A percentile compares a stretch with the other conserved stretches of the same genome.
These are phyloP conservation scores for Acacia melanoxylon DNA, from an alignment of 306 rosid species.

Conservation along the genomic window DNA sequence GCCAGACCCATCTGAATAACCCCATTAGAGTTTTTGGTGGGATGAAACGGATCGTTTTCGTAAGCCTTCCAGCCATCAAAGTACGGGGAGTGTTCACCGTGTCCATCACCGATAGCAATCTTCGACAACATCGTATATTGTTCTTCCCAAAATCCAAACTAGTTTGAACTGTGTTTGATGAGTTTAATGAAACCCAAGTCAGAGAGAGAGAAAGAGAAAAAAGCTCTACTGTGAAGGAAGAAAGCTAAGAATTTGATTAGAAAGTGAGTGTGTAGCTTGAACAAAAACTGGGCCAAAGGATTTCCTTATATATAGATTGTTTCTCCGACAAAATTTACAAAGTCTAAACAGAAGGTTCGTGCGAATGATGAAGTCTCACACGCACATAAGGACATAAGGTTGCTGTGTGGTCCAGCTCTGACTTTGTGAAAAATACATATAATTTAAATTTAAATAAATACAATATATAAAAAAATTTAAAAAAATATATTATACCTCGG, in stretches of 20 bases:
- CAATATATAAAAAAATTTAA: no score
- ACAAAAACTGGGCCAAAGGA: no score
- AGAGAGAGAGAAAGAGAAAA: not conserved
- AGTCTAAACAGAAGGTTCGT: slow-evolving; percentile 10
- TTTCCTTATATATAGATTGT: not conserved
- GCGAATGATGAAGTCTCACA: not conserved
- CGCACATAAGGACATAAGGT: not conserved
- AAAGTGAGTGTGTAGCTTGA: not conserved
- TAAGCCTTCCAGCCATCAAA: slow-evolving; percentile 92
- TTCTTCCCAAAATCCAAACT: slow-evolving; percentile 1
- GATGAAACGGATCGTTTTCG: slow-evolving; percentile 65
- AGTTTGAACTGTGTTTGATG: not conserved
- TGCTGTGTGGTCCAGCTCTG: not conserved
- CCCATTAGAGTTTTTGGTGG: slow-evolving; percentile 56
- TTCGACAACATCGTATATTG: slow-evolving; percentile 46
- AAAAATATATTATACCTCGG: no score
- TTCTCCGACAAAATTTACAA: not conserved
- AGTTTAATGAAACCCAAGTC: not conserved
- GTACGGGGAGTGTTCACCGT: slow-evolving; percentile 66
- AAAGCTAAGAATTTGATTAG: not conserved
- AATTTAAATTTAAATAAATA: no score
- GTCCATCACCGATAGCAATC: slow-evolving; percentile 69
- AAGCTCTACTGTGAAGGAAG: no score
- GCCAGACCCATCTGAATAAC: slow-evolving; percentile 95
- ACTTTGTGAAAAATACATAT: no score